phyloP scores from a whole-genome alignment of 2,329 filamentous ascomycete species.

The Ceratocystis harringtonii region DNA sequence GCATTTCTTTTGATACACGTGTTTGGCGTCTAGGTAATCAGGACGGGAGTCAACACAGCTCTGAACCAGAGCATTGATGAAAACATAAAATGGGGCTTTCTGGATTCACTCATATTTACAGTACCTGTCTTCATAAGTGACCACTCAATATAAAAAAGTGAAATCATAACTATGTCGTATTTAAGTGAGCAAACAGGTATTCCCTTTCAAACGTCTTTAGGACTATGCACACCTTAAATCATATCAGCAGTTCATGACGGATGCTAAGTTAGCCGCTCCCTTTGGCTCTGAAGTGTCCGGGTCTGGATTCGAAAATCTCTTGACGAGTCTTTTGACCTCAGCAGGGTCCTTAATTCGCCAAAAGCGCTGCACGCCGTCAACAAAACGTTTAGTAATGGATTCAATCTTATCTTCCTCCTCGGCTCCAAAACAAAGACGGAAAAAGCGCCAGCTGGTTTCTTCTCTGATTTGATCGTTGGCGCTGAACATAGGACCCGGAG shows the following conservation, averaged over 20 bases:
- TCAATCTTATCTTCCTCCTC: constrained; percentile 57
- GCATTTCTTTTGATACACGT: constrained; percentile 19
- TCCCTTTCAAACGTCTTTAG: no score
- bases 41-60: constrained; percentile 9
- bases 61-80: not conserved
- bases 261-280: constrained; percentile 22
- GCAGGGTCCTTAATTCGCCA: constrained; percentile 57
- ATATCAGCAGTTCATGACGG: constrained; percentile 22
- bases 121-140: constrained; percentile 8
- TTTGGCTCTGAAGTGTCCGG: constrained; percentile 18
- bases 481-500: constrained; percentile 60
- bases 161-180: not conserved
- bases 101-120: constrained; percentile 9
- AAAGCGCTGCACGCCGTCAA: constrained; percentile 55
- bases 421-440: constrained; percentile 72
- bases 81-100: not conserved
- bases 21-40: constrained; percentile 16
- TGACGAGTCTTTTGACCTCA: constrained; percentile 49
- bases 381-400: constrained; percentile 46
- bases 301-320: constrained; percentile 21
- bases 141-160: constrained; percentile 13
- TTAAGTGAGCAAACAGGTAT: not conserved
- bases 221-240: no score
- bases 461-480: constrained; percentile 45
- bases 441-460: constrained; percentile 53